Conservation (phyloP, 2,329 filamentous ascomycete genomes). For the Colletotrichum sp. region DNA sequence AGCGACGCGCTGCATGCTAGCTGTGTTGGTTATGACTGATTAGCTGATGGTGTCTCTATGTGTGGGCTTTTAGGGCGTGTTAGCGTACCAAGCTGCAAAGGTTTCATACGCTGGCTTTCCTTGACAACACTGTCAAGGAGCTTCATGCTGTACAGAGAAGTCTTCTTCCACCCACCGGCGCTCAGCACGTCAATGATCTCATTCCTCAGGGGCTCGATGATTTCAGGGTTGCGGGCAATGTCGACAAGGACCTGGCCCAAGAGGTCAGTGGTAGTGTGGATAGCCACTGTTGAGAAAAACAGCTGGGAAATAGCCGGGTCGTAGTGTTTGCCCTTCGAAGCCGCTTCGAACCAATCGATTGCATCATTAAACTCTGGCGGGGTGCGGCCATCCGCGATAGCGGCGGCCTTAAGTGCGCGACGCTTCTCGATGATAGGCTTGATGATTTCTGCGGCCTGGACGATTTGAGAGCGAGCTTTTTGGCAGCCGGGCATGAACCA, state of each 20-base stretch:
- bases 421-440: slow-evolving; percentile 34
- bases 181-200: slow-evolving; percentile 42
- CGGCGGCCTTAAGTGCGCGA: slow-evolving; percentile 28
- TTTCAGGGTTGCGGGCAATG: slow-evolving; percentile 41
- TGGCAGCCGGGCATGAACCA: slow-evolving; percentile 46
- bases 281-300: slow-evolving; percentile 71
- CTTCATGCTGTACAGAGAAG: slow-evolving; percentile 40
- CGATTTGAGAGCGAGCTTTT: slow-evolving; percentile 39
- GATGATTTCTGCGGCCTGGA: slow-evolving; percentile 39
- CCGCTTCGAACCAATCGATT: slow-evolving; percentile 47
- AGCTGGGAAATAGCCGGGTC: slow-evolving; percentile 72
- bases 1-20: slow-evolving; percentile 7
- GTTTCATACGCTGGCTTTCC: slow-evolving; percentile 35
- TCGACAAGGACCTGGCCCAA: slow-evolving; percentile 42
- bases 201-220: slow-evolving; percentile 42
- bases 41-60: neutral
- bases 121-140: slow-evolving; percentile 47
- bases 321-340: slow-evolving; percentile 61
- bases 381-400: slow-evolving; percentile 1
- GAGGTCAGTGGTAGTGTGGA: slow-evolving; percentile 46
- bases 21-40: neutral
- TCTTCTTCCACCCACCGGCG: slow-evolving; percentile 39
- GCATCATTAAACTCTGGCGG: slow-evolving; percentile 34
- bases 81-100: slow-evolving; percentile 1
- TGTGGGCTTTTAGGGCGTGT: neutral